phyloP scores from a whole-genome alignment of 148 eudicot genomes.

The Rheum nobile region DNA sequence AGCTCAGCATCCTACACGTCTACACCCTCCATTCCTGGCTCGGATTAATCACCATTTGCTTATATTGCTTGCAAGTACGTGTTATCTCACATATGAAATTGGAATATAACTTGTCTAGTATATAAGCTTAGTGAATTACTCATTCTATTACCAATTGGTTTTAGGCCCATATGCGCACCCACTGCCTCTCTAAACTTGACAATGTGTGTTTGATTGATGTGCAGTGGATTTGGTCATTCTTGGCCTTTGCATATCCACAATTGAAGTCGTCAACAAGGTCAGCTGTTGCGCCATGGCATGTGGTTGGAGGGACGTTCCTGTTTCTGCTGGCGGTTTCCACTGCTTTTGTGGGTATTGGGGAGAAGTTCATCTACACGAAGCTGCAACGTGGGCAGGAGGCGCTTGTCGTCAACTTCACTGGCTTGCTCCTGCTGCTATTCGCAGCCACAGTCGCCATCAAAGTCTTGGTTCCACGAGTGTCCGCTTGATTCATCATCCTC shows the following conservation, averaged over 20 bases:
- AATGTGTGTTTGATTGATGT: neutral
- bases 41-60: neutral
- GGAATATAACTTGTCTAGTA: too few relatives aligned
- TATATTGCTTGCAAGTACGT: constrained; percentile 1
- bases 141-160: too few relatives aligned
- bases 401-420: neutral
- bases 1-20: neutral
- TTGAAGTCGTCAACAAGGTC: neutral
- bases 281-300: neutral
- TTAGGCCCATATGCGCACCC: too few relatives aligned
- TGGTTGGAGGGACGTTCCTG: neutral
- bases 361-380: neutral
- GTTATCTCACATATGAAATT: too few relatives aligned
- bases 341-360: constrained; percentile 2
- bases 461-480: neutral
- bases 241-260: neutral
- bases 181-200: too few relatives aligned
- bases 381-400: neutral
- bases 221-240: neutral
- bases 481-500: neutral
- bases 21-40: constrained; percentile 2
- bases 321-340: neutral
- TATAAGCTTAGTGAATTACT: too few relatives aligned
- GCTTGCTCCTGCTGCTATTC: neutral
- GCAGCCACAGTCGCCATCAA: neutral